Evolutionary conservation across 2,329 filamentous ascomycete genomes (phyloP), one percentile per base, ranked within the genome.

Genomic region (Paracoccidioides brasiliensis): DNA sequence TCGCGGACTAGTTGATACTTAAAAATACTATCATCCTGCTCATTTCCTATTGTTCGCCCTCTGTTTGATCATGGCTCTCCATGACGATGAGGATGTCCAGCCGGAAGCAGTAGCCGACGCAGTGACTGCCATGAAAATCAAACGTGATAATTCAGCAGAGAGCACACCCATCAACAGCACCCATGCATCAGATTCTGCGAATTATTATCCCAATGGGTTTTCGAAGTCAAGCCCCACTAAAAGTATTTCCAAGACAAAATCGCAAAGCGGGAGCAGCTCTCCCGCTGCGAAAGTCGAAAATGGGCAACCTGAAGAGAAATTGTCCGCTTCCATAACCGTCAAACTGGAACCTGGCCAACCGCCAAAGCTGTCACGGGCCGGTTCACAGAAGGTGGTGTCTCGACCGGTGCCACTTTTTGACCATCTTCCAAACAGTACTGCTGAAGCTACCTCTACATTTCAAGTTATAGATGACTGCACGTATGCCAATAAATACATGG

Each of bases 401-500:
- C 80, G 82, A 56, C 78, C 83, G 56, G 78, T 83, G 53, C 77
- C 76, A 54, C 75, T 95, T 9, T 95, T 86, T 69, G 71, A 78
- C 64, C 78, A 95, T 69, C 75, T 91, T 35, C 84, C 87, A 42
- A 85, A 96, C 70, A 83, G 82, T 61, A 95, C 89, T 3, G 72
- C 76, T 40, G 87, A 93, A 63, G 87, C 93, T 3, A 84, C 80
- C 62, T 74, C 78, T 32, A 81, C 82, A 12, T 98, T 98, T 64
- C 81, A 88, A 62, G 77, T 91, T 53, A 90, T 98, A 60, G 76
- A 84, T 53, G 82, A 88, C 63, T 97, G 91, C 70, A 85, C 87
- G 38, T 98, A 98, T 72, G 89, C 88, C 54, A 89, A 90, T 61
- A 96, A 94, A 70, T 82, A 87, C 62, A 83, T 97, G 74, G 93